A percentile compares a stretch with the other conserved stretches of the same genome.
Conservation (phyloP, 768 basidiomycete genomes). For the Lactarius tabidus region DNA sequence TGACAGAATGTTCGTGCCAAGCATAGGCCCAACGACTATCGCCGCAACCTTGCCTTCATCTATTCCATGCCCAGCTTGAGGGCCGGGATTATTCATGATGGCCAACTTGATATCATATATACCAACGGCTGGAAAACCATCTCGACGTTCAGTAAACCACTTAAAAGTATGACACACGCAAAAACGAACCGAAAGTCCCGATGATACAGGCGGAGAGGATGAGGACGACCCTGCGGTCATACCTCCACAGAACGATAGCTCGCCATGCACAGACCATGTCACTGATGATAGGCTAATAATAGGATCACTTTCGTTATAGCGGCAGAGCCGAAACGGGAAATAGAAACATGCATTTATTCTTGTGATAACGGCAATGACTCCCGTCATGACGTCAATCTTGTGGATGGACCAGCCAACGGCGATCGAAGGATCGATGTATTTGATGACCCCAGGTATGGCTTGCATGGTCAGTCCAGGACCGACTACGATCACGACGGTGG, state of each 20-base stretch:
- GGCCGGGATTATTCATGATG: conserved; percentile 2
- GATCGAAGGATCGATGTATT: conserved; percentile 1
- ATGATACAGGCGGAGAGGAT: conserved; percentile 11
- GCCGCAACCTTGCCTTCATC: conserved; percentile 9
- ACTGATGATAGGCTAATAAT: conserved; percentile 14
- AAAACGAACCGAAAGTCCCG: conserved; percentile 10
- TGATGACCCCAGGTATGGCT: conserved; percentile 13
- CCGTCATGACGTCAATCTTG: conserved; percentile 4
- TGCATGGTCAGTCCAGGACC: conserved; percentile 9
- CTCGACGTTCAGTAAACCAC: not conserved
- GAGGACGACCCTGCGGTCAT: conserved; percentile 12
- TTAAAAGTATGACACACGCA: not conserved
- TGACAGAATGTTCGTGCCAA: conserved; percentile 17
- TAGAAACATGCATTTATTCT: conserved; percentile 11
- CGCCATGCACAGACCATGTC: conserved; percentile 23
- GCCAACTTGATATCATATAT: conserved; percentile 18
- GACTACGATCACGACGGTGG: conserved; percentile 4
- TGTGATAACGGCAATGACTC: conserved; percentile 1
- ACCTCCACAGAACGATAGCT: conserved; percentile 17
- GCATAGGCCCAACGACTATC: conserved; percentile 18
- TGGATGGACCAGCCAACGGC: conserved; percentile 12
- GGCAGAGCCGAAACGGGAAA: not conserved
- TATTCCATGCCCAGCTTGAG: not conserved
- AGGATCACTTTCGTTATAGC: not conserved
- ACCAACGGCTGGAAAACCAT: not conserved